Evolutionary conservation across 805 yeast species (phyloP), one percentile per base, ranked within the genome.

Genomic region (Wickerhamomyces rabaulensis): DNA sequence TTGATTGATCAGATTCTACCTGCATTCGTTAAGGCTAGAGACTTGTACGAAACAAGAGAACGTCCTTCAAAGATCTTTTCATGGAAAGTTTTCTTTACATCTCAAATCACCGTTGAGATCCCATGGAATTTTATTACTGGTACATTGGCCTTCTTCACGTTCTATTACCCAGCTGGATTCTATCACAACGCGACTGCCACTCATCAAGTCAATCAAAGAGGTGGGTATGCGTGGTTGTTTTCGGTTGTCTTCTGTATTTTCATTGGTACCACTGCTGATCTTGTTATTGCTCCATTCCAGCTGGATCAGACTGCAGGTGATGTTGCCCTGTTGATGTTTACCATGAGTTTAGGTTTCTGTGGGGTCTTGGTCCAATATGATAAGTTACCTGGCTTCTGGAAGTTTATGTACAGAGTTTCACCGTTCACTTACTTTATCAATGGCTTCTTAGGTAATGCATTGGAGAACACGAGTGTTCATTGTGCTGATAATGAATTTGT

Each of bases 91-190:
- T 84, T 84, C 50, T 70, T 84, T 45, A 37, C 73, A 25, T 78
- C 87, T 9, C 87, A 82, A 61, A 70, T 84, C 38, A 62, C 79
- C 21, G 80, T 78, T 31, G 92, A 85, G 59, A 64, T 82, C 37
- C 90, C 90, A 35, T 82, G 80, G 79, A 78, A 80, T 54, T 49
- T 79, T 22, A 47, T 77, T 7, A 68, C 74, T 49, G 89, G 88
- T 57, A 82, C 90, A 3, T 16, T 84, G 19, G 73, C 77, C 13
- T 82, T 69, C 68, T 71, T 80, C 58, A 72, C 77, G 50, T 80
- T 78, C 61, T 88, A 86, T 69, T 88, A 84, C 58, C 92, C 95
- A 22, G 74, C 83, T 62, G 79, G 88, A 22, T 73, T 84, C 58
- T 71, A 80, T 63, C 49, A 58, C 19, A 62, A 56, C 15, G 62